Base-by-base conservation (phyloP, 352 stramenopile genomes). In the Globisporangium cylindrosporum region DNA sequence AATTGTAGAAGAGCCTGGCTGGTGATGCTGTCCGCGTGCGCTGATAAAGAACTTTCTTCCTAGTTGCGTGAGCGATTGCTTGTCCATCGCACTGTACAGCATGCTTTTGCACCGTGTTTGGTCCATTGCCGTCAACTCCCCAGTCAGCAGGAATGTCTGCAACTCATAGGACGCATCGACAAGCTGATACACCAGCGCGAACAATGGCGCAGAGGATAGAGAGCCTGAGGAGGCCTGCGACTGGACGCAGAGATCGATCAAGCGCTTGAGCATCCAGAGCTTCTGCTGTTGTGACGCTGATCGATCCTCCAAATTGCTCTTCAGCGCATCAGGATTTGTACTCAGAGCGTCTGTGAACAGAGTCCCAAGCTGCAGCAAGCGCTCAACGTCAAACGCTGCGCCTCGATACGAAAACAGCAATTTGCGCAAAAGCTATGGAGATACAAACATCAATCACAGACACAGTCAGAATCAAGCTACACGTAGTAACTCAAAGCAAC, bases 221-320 rank as follows among this genome's bases (percentile, higher is more conserved):
- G 36, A 4, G 0, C 10, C 36, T 18, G 36, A 43, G 10, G 15
- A 59, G 20, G 55, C 18, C 29, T 38, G 73, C 43, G 73, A 72
- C 36, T 90, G 81, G 1, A 90, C 66, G 68, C 70, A 75, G 48
- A 88, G 58, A 59, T 90, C 79, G 8, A 90, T 54, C 1, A 90
- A 59, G 20, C 74, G 72, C 65, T 70, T 57, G 7, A 88, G 49
- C 53, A 79, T 67, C 78, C 78, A 90, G 56, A 63, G 49, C 67
- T 60, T 69, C 36, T 43, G 36, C 53, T 78, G 64, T 57, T 10
- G 8, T 25, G 49, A 15, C 7, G 6, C 3, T 4, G 48, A 24
- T 18, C 43, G 58, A 46, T 71, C 36, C 8, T 54, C 10, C 3
- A 59, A n/a, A 14, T 64, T 27, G 12, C 32, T 67, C 49, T 72